These are phyloP conservation scores for Neoboletus subvelutipes DNA, from an alignment of 768 basidiomycete species.

Conservation along the genomic window DNA sequence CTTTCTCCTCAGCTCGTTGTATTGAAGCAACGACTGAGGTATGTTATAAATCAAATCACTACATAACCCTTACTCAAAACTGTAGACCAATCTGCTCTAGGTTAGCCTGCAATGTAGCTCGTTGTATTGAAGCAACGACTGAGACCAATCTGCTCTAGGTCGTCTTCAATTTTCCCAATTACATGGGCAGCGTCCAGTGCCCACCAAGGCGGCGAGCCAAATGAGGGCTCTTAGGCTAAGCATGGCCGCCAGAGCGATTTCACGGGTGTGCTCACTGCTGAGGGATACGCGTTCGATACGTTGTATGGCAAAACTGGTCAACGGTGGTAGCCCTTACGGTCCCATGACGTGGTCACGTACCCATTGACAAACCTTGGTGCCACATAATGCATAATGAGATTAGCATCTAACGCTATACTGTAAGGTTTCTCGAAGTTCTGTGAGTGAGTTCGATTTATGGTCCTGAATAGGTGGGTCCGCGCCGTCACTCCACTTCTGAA, in stretches of 20 bases:
- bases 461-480: background rate
- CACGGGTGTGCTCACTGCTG: background rate
- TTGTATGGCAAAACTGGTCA: background rate
- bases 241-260: background rate
- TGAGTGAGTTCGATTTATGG: background rate
- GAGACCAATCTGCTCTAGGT: too few species aligned
- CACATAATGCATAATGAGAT: background rate
- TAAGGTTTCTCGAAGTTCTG: background rate
- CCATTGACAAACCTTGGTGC: background rate
- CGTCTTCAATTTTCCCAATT: too few species aligned
- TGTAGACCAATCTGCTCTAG: too few species aligned
- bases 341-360: background rate
- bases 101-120: too few species aligned
- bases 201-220: background rate
- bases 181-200: slow-evolving; percentile 32
- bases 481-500: background rate
- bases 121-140: too few species aligned
- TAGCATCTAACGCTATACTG: background rate
- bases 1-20: too few species aligned
- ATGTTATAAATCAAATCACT: too few species aligned
- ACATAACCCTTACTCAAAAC: too few species aligned
- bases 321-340: background rate
- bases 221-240: slow-evolving; percentile 14
- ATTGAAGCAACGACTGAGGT: too few species aligned
- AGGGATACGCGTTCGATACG: background rate